Evolutionary conservation across 2,329 filamentous ascomycete genomes (phyloP).

Genomic region (Beauveria rudraprayagi): DNA sequence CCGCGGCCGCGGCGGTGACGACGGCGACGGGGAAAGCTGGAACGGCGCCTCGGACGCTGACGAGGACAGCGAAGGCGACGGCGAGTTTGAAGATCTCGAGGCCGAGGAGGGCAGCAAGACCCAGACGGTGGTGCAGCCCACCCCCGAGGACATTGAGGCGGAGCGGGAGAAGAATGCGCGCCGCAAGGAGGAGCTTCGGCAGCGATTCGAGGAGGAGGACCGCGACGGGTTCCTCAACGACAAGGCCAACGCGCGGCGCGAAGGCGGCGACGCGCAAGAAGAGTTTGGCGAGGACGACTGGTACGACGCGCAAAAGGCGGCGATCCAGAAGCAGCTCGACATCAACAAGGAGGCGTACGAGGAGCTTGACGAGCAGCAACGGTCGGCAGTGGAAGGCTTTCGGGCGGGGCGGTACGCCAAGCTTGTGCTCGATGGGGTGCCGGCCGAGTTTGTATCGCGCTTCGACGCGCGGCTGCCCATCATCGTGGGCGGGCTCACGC

Average conservation of each 20-base stretch:
- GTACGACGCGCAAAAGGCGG: conserved; percentile 95
- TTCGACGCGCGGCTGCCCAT: conserved; percentile 80
- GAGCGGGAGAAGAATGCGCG: conserved; percentile 87
- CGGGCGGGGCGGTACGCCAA: conserved; percentile 89
- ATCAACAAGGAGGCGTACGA: conserved; percentile 96
- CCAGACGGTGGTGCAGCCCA: conserved; percentile 30
- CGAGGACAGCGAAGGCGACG: conserved; percentile 47
- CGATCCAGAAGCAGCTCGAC: conserved; percentile 88
- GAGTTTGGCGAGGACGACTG: conserved; percentile 97
- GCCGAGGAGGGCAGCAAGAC: conserved; percentile 58
- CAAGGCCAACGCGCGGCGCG: conserved; percentile 66
- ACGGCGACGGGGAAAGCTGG: conserved; percentile 44
- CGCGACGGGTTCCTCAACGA: conserved; percentile 92
- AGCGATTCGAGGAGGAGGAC: conserved; percentile 95
- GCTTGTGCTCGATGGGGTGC: conserved; percentile 80
- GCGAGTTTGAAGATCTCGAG: conserved; percentile 46
- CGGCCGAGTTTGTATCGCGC: conserved; percentile 76
- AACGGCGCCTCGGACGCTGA: conserved; percentile 44
- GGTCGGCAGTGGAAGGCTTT: conserved; percentile 80
- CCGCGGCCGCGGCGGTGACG: conserved; percentile 24
- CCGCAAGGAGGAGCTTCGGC: conserved; percentile 86
- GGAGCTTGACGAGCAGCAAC: conserved; percentile 73
- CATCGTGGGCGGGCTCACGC: conserved; percentile 81
- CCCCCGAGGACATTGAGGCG: conserved; percentile 58
- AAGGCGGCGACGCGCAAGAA: conserved; percentile 61